These are phyloP conservation scores for Athelia sp. DNA, from an alignment of 1,284 basidiomycete species.

Conservation along the genomic window DNA sequence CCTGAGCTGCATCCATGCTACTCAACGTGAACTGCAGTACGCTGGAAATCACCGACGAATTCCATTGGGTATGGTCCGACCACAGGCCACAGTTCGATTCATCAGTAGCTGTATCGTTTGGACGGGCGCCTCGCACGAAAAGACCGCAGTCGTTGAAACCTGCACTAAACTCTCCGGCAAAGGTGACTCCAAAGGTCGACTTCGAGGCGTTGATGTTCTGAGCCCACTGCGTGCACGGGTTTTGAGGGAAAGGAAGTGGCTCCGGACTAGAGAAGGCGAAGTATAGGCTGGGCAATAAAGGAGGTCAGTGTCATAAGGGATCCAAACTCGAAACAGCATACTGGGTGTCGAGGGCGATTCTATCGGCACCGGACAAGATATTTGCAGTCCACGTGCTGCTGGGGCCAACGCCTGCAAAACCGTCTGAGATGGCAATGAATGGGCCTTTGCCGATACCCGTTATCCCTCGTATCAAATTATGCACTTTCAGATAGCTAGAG, in stretches of 20 bases:
- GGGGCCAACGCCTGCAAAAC: slow-evolving; percentile 34
- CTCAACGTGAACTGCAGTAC: slow-evolving; percentile 47
- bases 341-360: slow-evolving; percentile 47
- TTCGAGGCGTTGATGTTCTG: slow-evolving; percentile 34
- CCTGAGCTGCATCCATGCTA: slow-evolving; percentile 41
- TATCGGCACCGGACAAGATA: slow-evolving; percentile 64
- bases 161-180: slow-evolving; percentile 62
- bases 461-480: slow-evolving; percentile 64
- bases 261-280: slow-evolving; percentile 26
- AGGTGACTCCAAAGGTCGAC: slow-evolving; percentile 52
- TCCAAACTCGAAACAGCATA: slow-evolving; percentile 13
- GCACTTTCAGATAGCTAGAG: slow-evolving; percentile 48
- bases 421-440: slow-evolving; percentile 66
- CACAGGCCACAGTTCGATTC: slow-evolving; percentile 46
- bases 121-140: slow-evolving; percentile 56
- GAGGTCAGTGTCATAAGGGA: background rate
- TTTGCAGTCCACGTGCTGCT: slow-evolving; percentile 50
- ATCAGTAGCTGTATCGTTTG: slow-evolving; percentile 35
- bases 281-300: too few relatives aligned
- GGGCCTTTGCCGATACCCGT: slow-evolving; percentile 48
- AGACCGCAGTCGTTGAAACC: slow-evolving; percentile 57
- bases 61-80: slow-evolving; percentile 53
- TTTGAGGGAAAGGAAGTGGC: slow-evolving; percentile 20
- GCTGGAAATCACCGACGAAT: slow-evolving; percentile 44
- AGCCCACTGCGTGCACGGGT: slow-evolving; percentile 51